Evolutionary conservation across 495 filamentous ascomycete species (phyloP).

Genomic region (Aspergillus leporis): DNA sequence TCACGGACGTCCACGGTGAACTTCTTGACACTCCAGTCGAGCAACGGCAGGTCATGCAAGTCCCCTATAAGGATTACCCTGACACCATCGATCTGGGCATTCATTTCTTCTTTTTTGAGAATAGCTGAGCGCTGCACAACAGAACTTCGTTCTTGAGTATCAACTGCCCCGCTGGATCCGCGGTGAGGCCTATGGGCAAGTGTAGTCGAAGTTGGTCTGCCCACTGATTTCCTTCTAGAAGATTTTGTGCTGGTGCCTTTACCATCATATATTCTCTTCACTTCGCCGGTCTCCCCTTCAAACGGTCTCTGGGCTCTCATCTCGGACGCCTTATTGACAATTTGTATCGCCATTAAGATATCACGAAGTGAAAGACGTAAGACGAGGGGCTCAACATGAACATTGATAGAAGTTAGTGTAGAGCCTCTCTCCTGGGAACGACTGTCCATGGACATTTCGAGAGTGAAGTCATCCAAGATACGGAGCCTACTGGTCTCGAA

Average conservation of each 20-base stretch:
- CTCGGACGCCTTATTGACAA: constrained; percentile 88
- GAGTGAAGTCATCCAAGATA: constrained; percentile 92
- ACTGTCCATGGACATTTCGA: constrained; percentile 86
- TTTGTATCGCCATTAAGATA: constrained; percentile 90
- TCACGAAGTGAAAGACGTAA: constrained; percentile 89
- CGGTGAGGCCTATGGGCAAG: constrained; percentile 41
- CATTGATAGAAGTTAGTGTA: constrained; percentile 72
- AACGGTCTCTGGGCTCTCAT: constrained; percentile 58
- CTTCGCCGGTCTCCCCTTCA: constrained; percentile 51
- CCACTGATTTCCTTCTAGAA: constrained; percentile 57
- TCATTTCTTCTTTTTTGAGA: constrained; percentile 80
- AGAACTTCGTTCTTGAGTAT: constrained; percentile 22
- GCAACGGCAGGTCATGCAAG: constrained; percentile 87
- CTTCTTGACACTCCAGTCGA: constrained; percentile 91
- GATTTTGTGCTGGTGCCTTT: constrained; percentile 53
- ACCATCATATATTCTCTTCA: constrained; percentile 66
- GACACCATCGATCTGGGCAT: constrained; percentile 80
- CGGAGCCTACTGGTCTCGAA: constrained; percentile 84
- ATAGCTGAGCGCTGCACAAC: constrained; percentile 50
- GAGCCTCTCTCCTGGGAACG: constrained; percentile 64
- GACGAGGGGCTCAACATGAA: constrained; percentile 91
- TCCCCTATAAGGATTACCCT: constrained; percentile 93
- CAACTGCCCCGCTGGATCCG: constrained; percentile 34
- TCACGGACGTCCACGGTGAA: constrained; percentile 82
- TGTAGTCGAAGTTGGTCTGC: constrained; percentile 62